phyloP scores from a whole-genome alignment of 192 early-diverging fungal species.

The Dissophora globulifera region DNA sequence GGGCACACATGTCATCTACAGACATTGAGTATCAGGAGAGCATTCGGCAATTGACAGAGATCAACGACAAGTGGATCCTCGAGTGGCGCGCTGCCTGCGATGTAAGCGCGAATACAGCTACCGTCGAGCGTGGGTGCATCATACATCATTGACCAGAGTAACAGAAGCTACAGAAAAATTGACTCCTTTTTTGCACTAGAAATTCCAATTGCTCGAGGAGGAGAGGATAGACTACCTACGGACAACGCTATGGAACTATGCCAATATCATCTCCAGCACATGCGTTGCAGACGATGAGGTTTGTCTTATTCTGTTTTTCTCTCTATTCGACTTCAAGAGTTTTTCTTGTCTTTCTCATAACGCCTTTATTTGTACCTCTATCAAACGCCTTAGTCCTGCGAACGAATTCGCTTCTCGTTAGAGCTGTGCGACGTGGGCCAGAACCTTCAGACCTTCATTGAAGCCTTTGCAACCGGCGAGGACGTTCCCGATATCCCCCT shows the following conservation, averaged over 20 bases:
- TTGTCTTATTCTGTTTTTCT: no score
- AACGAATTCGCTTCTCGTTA: slow-evolving; percentile 72
- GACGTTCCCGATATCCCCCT: slow-evolving; percentile 56
- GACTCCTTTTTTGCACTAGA: slow-evolving; percentile 36
- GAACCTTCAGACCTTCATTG: slow-evolving; percentile 74
- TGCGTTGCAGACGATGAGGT: slow-evolving; percentile 79
- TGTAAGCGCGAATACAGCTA: no score
- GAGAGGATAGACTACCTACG: slow-evolving; percentile 76
- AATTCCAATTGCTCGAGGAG: slow-evolving; percentile 76
- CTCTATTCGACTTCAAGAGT: background rate
- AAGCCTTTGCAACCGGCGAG: slow-evolving; percentile 70
- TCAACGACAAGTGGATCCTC: slow-evolving; percentile 61
- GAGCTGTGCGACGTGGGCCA: slow-evolving; percentile 70
- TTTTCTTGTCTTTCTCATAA: background rate
- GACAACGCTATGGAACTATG: slow-evolving; percentile 73
- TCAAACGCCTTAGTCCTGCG: slow-evolving; percentile 74
- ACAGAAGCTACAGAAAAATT: no score
- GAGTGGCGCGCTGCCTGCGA: slow-evolving; percentile 67
- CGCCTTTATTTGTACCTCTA: no score
- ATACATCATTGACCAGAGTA: no score
- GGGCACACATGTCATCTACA: no score
- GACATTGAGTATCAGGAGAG: slow-evolving; percentile 67
- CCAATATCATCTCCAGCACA: slow-evolving; percentile 77
- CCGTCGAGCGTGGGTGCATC: no score
- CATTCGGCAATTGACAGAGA: slow-evolving; percentile 55